These are phyloP conservation scores for Furculomyces boomerangus DNA, from an alignment of 371 early-diverging fungal genomes.

Conservation along the genomic window DNA sequence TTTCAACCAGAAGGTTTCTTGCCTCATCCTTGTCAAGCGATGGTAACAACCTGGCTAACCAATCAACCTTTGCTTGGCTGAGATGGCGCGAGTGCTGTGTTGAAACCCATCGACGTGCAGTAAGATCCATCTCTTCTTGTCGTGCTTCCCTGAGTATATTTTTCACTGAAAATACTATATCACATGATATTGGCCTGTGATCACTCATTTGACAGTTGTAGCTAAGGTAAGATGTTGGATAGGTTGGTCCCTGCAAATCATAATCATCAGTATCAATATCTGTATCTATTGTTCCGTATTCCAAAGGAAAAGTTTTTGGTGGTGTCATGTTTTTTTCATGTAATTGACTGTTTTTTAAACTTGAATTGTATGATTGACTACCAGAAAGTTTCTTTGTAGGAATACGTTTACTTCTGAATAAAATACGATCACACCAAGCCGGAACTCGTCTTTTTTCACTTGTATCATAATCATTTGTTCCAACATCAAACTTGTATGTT, in stretches of 20 bases:
- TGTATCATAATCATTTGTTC: constrained; percentile 38
- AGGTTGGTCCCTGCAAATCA: constrained; percentile 8
- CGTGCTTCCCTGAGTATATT: constrained; percentile 13
- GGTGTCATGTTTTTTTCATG: neutral
- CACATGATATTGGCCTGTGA: constrained; percentile 16
- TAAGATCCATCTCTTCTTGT: neutral
- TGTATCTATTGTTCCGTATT: no score
- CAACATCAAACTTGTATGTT: constrained; percentile 68
- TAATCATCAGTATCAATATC: no score
- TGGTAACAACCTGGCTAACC: neutral
- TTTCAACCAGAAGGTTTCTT: constrained; percentile 1
- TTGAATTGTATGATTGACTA: neutral
- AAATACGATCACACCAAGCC: constrained; percentile 79
- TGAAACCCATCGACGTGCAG: neutral
- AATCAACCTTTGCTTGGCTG: neutral
- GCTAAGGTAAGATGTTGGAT: constrained; percentile 11
- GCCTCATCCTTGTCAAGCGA: neutral
- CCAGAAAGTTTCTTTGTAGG: neutral
- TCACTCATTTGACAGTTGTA: constrained; percentile 16
- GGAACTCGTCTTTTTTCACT: constrained; percentile 71
- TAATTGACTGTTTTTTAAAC: neutral
- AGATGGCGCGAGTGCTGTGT: neutral
- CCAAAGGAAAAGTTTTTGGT: neutral
- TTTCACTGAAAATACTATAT: constrained; percentile 9
- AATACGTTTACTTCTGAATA: constrained; percentile 22